Evolutionary conservation across 331 rosid genomes (phyloP).

Genomic region (Malus hybrid): DNA sequence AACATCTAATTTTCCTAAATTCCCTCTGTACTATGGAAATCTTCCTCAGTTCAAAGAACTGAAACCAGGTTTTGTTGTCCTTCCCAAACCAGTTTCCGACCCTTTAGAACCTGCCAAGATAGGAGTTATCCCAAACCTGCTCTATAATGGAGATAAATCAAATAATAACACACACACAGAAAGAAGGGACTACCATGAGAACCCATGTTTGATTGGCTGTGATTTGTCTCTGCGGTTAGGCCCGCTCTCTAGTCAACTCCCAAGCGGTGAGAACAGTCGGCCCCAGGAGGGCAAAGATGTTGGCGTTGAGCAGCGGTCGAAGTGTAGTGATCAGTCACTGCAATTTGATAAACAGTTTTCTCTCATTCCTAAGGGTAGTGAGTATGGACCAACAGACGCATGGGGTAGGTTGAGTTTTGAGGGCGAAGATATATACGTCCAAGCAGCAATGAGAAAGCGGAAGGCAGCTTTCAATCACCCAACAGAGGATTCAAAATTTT

Average conservation of each 20-base stretch:
- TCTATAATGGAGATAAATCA: conserved; percentile 14
- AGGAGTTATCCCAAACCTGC: conserved; percentile 9
- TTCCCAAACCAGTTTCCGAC: conserved; percentile 14
- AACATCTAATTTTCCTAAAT: conserved; percentile 23
- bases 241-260: conserved; percentile 22
- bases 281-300: conserved; percentile 15
- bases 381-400: conserved; percentile 2
- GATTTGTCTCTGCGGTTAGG: conserved; percentile 70
- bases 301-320: background rate
- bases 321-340: background rate
- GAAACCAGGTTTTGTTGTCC: conserved; percentile 3
- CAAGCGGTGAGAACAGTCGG: conserved; percentile 12
- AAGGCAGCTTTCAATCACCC: conserved; percentile 27
- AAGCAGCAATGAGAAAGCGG: conserved; percentile 25
- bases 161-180: conserved; percentile 6
- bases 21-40: conserved; percentile 41
- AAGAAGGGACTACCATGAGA: conserved; percentile 2
- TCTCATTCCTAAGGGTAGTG: conserved; percentile 10
- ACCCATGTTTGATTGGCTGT: conserved; percentile 20
- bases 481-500: conserved; percentile 11
- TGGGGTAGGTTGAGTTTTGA: conserved; percentile 3
- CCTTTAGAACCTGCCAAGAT: conserved; percentile 17
- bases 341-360: conserved; percentile 7
- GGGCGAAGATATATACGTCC: background rate
- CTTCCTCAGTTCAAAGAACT: conserved; percentile 7